Percentiles rank a stretch among this genome's conserved stretches.
These are phyloP conservation scores for Plectosphaerella cucumerina DNA, from an alignment of 2,329 filamentous ascomycete genomes.

Conservation along the genomic window DNA sequence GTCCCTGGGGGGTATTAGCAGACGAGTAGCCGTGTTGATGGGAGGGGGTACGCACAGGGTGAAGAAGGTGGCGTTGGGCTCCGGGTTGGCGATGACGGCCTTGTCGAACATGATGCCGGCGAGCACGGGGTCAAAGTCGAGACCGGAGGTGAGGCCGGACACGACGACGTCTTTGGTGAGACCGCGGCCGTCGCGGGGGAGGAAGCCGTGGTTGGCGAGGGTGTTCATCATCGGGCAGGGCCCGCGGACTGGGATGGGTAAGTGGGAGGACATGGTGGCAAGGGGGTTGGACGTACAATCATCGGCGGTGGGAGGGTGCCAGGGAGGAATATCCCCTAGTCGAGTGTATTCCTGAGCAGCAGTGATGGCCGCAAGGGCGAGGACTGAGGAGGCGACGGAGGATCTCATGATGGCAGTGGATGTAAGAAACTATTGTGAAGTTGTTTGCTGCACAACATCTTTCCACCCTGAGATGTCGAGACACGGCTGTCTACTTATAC, in stretches of 20 bases:
- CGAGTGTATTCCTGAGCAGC: neutral
- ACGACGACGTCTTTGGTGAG: constrained; percentile 32
- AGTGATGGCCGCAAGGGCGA: neutral
- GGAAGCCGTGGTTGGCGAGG: constrained; percentile 45
- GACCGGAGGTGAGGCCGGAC: constrained; percentile 28
- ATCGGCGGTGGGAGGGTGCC: constrained; percentile 3
- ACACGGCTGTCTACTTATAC: neutral
- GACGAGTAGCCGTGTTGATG: too few species aligned
- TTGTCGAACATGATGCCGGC: constrained; percentile 35
- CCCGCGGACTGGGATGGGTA: constrained; percentile 23
- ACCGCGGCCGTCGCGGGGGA: constrained; percentile 40
- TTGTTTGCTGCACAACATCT: neutral
- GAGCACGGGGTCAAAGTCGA: constrained; percentile 38
- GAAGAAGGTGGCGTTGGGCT: constrained; percentile 38
- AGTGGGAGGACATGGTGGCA: neutral
- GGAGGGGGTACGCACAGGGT: constrained; percentile 19
- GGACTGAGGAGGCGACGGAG: neutral
- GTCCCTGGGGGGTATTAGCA: constrained; percentile 15
- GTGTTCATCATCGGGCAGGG: constrained; percentile 50
- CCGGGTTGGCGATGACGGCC: constrained; percentile 36
- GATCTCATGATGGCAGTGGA: neutral
- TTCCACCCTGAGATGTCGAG: neutral
- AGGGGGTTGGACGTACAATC: neutral
- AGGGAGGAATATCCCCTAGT: neutral
- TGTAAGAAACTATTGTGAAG: neutral